Base-by-base conservation (phyloP, 129 eudicot species). In the Rutidosis leptorrhynchoides region DNA sequence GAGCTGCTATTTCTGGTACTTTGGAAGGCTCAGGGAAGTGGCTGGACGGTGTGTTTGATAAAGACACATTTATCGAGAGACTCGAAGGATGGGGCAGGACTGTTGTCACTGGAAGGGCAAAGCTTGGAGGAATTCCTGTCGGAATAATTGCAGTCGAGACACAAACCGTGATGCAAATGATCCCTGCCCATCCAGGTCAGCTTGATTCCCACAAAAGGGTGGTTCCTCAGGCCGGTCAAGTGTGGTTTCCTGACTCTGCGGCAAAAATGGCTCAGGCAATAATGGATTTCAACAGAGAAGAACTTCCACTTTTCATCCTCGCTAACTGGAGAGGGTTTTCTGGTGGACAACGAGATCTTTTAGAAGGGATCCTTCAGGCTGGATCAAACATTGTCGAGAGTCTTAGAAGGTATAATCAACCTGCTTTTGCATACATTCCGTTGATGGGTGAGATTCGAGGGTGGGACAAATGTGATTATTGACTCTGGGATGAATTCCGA, bases 291-390 rank as follows among this genome's bases (percentile, higher is more conserved):
- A 94, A 94, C 75, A 69, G 90, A 27, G 99, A 94, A 74, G 99
- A 84, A 83, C 86, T 94, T 16, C 99, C 99, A 5, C 85, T 94
- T 57, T 89, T 94, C 80, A 86, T 94, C 65, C 79, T 94, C 74
- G 99, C 99, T 4, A 94, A 94, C 77, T 94, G 99, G 99, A 78
- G 99, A 42, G 99, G 99, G 24, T 94, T 94, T 70, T 94, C 99
- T 0, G 99, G 93, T n/a, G 99, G 99, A 23, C 99, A 94, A 62
- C 82, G 99, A 64, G 99, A 94, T 64, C 95, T 94, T 64, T 94
- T 94, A 21, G 99, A 94, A 80, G 99, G 99, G 24, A 94, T 94
- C 68, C 82, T 94, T 58, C 99, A 94, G 62, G 99, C 99, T 1
- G 99, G 99, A 10, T 94, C 99, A 10, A 94, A 89, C 0, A 94